Conservation (phyloP, 2,329 filamentous ascomycete genomes). For the Boeremia lycopersici region DNA sequence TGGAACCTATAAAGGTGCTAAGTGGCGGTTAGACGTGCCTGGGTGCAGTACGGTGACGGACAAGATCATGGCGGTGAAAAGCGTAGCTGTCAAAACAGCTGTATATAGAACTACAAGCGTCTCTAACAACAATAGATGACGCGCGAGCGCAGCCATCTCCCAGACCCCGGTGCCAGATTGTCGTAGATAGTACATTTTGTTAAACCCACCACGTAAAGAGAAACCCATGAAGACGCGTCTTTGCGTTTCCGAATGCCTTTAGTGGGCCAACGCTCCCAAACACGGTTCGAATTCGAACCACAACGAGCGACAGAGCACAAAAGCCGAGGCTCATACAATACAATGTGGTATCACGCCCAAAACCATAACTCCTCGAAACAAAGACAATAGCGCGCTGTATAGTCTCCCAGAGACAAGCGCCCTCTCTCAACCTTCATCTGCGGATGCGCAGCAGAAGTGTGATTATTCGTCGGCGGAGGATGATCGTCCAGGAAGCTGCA, state of each 20-base stretch:
- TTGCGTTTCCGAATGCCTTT: not conserved
- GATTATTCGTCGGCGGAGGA: not conserved
- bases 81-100: conserved; percentile 4
- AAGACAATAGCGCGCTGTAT: conserved; percentile 37
- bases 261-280: conserved; percentile 6
- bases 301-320: conserved; percentile 27
- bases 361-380: conserved; percentile 18
- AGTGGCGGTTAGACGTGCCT: no score
- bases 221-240: not conserved
- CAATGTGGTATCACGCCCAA: conserved; percentile 35
- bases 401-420: conserved; percentile 20
- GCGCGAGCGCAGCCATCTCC: conserved; percentile 13
- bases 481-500: conserved; percentile 17
- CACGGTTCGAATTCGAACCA: not conserved
- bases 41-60: no score
- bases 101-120: conserved; percentile 3
- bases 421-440: not conserved
- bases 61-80: not conserved
- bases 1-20: no score
- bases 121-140: conserved; percentile 1
- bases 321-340: conserved; percentile 29
- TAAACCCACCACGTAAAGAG: not conserved
- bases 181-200: conserved; percentile 6
- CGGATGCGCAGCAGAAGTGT: not conserved
- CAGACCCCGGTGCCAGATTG: conserved; percentile 1